Percentiles rank a stretch among this genome's conserved stretches.
phyloP scores from a whole-genome alignment of 192 early-diverging fungal species.

The Geranomyces michiganensis region DNA sequence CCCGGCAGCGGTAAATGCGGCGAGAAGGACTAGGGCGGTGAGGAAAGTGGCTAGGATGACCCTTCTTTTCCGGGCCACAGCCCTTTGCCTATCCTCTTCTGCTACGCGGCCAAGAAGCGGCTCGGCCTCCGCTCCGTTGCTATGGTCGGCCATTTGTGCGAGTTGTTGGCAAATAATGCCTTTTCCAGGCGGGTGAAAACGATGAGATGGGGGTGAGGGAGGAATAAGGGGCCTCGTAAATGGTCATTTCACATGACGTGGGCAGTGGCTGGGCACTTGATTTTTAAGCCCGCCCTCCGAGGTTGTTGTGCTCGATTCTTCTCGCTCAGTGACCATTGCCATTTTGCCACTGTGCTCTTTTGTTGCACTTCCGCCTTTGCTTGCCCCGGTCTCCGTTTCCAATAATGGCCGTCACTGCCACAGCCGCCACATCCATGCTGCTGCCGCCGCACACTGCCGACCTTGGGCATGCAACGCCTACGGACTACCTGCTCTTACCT shows the following conservation, averaged over 20 bases:
- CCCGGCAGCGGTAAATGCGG: conserved; percentile 9
- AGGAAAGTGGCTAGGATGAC: not conserved
- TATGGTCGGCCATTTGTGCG: conserved; percentile 1
- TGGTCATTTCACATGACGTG: no score
- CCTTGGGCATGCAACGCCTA: not conserved
- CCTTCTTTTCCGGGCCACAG: not conserved
- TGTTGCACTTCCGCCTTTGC: no score
- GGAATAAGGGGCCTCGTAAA: no score
- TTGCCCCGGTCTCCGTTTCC: no score
- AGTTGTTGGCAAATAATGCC: no score
- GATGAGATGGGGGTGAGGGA: no score
- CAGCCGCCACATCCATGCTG: not conserved
- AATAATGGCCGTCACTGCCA: not conserved
- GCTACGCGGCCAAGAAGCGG: not conserved
- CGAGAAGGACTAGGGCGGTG: not conserved
- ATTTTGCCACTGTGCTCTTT: no score
- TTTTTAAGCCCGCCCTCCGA: no score
- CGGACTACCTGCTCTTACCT: conserved; percentile 6
- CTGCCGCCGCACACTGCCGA: not conserved
- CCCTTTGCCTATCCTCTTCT: not conserved
- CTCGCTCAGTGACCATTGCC: no score
- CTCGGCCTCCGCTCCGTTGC: not conserved
- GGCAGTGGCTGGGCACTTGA: no score
- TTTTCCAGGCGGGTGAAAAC: no score
- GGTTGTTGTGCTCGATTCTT: no score